Evolutionary conservation across 331 rosid genomes (phyloP).

Genomic region (Phaseolus coccineus): DNA sequence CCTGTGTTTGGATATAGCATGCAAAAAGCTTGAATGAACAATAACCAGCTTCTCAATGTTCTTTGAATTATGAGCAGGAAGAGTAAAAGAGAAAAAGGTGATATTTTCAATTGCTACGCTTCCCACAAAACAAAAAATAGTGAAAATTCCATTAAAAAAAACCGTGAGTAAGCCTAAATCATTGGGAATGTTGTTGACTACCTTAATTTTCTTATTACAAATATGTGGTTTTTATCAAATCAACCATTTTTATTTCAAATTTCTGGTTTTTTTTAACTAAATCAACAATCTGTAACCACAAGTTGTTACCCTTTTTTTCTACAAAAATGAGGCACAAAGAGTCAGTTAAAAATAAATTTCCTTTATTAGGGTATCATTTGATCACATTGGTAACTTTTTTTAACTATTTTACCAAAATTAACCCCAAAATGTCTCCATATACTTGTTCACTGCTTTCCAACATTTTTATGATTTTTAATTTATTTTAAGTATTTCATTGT

Average conservation of each 20-base stretch:
- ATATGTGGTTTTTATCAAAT: slow-evolving; percentile 53
- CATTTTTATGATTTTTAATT: neutral
- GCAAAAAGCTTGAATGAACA: neutral
- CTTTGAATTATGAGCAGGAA: neutral
- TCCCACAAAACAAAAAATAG: slow-evolving; percentile 37
- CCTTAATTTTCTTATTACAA: slow-evolving; percentile 42
- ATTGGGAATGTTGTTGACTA: slow-evolving; percentile 31
- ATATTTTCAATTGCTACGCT: neutral
- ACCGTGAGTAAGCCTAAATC: slow-evolving; percentile 39
- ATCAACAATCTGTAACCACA: slow-evolving; percentile 53
- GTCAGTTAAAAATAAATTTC: neutral
- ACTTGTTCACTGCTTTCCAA: neutral
- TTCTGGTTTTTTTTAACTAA: slow-evolving; percentile 49
- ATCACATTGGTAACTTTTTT: slow-evolving; percentile 15
- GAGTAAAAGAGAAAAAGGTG: slow-evolving; percentile 19
- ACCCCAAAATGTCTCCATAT: neutral
- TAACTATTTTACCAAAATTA: neutral
- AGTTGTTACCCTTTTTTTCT: slow-evolving; percentile 14
- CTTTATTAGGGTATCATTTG: slow-evolving; percentile 14
- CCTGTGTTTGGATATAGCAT: slow-evolving; percentile 40
- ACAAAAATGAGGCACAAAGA: slow-evolving; percentile 31
- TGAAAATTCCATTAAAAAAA: slow-evolving; percentile 19
- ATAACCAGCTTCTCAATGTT: neutral
- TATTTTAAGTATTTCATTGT: neutral
- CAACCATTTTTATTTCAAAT: slow-evolving; percentile 46